Conservation (phyloP, 345 rosid species). For the Gossypium bickii region DNA sequence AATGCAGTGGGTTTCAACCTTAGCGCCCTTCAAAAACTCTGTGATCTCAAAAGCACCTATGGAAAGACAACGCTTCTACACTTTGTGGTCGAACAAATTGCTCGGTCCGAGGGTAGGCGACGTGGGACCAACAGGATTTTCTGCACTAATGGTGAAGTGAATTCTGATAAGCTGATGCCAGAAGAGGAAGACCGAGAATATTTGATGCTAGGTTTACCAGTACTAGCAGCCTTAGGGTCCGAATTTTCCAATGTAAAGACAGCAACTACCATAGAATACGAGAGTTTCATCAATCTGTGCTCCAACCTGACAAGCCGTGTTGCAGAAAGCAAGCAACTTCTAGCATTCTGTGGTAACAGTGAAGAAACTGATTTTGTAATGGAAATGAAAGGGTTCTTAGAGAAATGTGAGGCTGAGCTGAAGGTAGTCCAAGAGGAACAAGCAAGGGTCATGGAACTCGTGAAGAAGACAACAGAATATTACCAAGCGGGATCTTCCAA, state of each 20-base stretch:
- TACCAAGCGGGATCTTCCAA: conserved; percentile 65
- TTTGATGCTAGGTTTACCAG: conserved; percentile 48
- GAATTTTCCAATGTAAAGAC: conserved; percentile 62
- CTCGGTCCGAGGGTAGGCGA: conserved; percentile 55
- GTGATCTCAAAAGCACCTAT: conserved; percentile 67
- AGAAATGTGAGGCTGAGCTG: conserved; percentile 57
- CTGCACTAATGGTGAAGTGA: conserved; percentile 8
- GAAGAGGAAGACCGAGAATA: conserved; percentile 45
- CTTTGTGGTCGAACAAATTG: conserved; percentile 78
- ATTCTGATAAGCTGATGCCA: conserved; percentile 20
- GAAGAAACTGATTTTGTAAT: conserved; percentile 41
- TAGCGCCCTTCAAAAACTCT: conserved; percentile 55
- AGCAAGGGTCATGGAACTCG: conserved; percentile 52
- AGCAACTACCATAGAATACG: conserved; percentile 52
- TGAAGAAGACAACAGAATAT: conserved; percentile 64
- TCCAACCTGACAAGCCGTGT: conserved; percentile 41
- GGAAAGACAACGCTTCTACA: conserved; percentile 80
- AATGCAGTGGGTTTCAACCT: conserved; percentile 78
- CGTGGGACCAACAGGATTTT: conserved; percentile 20
- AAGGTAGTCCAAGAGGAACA: conserved; percentile 51
- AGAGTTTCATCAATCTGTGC: conserved; percentile 41
- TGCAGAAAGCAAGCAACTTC: conserved; percentile 37
- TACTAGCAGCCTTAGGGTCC: conserved; percentile 35
- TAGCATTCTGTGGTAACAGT: conserved; percentile 21
- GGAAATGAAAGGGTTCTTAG: conserved; percentile 64